Evolutionary conservation across 164 flowering plant species (phyloP).

Genomic region (Vitis labrusca): DNA sequence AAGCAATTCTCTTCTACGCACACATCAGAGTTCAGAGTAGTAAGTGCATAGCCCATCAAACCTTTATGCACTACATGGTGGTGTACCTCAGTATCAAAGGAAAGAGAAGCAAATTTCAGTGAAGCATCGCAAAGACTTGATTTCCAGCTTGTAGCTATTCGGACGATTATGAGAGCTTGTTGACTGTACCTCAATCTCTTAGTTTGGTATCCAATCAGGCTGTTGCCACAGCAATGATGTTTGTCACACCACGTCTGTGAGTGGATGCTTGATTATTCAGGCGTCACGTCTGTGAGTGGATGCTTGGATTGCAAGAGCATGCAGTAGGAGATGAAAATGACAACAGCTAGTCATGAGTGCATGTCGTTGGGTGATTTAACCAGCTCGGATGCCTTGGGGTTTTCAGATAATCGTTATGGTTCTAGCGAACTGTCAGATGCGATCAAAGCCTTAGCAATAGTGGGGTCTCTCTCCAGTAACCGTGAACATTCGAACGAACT

Average conservation of each 20-base stretch:
- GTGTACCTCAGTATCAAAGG: too few species aligned
- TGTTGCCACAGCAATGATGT: slow-evolving; percentile 88
- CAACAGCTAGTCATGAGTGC: slow-evolving; percentile 19
- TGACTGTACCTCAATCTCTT: slow-evolving; percentile 75
- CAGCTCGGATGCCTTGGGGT: slow-evolving; percentile 37
- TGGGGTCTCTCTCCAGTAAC: too few species aligned
- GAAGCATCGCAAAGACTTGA: slow-evolving; percentile 56
- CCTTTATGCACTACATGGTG: too few species aligned
- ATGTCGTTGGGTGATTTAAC: slow-evolving; percentile 53
- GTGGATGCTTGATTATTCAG: slow-evolving; percentile 35
- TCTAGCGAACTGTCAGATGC: slow-evolving; percentile 38
- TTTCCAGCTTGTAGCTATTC: slow-evolving; percentile 70
- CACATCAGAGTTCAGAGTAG: too few species aligned
- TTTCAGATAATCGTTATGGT: slow-evolving; percentile 23
- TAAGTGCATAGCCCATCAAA: too few species aligned
- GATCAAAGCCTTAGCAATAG: slow-evolving; percentile 20
- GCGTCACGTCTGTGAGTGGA: too few species aligned
- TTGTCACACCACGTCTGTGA: slow-evolving; percentile 57
- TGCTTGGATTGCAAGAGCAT: too few species aligned
- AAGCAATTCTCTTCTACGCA: too few species aligned
- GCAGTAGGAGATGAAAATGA: too few species aligned
- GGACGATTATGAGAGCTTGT: slow-evolving; percentile 71
- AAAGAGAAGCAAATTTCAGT: slow-evolving; percentile 23
- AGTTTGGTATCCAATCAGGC: slow-evolving; percentile 81
- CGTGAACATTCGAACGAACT: too few species aligned